Conservation (phyloP, 306 rosid genomes). For the Geum urbanum region DNA sequence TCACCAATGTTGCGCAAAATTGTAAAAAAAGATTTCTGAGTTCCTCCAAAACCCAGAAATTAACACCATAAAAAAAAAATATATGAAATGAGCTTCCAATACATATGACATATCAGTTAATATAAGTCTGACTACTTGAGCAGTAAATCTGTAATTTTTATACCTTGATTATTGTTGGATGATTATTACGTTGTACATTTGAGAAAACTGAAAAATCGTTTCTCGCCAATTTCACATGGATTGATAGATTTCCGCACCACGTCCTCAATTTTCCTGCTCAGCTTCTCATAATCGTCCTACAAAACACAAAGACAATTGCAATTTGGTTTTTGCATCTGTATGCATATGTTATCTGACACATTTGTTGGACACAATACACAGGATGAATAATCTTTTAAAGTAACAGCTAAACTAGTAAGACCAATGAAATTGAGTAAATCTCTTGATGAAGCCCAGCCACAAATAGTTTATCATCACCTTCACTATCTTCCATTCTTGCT, state of each 20-base stretch:
- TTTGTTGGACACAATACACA: neutral
- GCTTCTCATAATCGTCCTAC: slow-evolving; percentile 51
- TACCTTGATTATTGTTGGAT: slow-evolving; percentile 62
- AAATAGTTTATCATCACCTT: slow-evolving; percentile 34
- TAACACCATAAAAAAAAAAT: too few species aligned
- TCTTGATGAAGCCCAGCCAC: neutral
- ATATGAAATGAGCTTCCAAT: too few species aligned
- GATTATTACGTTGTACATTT: slow-evolving; percentile 28
- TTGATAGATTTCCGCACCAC: slow-evolving; percentile 20
- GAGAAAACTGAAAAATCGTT: slow-evolving; percentile 40
- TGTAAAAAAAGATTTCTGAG: too few species aligned
- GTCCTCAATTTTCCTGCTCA: slow-evolving; percentile 34
- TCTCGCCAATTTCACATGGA: neutral
- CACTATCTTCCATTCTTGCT: slow-evolving; percentile 21
- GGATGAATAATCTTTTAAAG: neutral
- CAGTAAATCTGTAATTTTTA: neutral
- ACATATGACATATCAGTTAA: neutral
- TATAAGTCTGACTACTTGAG: too few species aligned
- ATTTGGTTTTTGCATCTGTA: too few species aligned
- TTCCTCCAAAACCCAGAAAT: too few species aligned
- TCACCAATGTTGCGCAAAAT: too few species aligned
- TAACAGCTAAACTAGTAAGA: neutral
- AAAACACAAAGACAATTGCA: neutral
- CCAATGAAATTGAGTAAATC: neutral
- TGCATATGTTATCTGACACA: neutral